phyloP scores from a whole-genome alignment of 2,329 filamentous ascomycete species.

The Tolypocladium album region DNA sequence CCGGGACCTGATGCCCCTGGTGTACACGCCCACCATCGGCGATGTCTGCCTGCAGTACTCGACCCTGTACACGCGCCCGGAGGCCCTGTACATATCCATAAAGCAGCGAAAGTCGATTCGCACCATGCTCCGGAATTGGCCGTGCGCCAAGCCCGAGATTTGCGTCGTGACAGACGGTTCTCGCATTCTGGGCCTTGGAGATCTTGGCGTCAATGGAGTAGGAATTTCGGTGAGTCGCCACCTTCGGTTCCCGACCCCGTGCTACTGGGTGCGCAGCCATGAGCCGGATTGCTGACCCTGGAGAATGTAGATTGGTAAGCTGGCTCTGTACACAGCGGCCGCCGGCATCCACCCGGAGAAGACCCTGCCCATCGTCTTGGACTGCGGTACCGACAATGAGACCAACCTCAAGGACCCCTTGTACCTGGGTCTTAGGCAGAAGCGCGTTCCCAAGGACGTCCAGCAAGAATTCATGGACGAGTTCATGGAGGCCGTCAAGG shows the following conservation, averaged over 20 bases:
- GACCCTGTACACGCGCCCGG: conserved; percentile 86
- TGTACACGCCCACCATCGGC: conserved; percentile 85
- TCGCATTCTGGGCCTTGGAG: conserved; percentile 82
- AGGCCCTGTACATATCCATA: conserved; percentile 93
- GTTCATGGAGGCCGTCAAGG: conserved; percentile 84
- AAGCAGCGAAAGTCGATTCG: conserved; percentile 85
- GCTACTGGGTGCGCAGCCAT: neutral
- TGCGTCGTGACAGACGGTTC: conserved; percentile 95
- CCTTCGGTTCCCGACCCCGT: neutral
- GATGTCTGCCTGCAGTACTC: conserved; percentile 96
- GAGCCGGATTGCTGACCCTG: neutral
- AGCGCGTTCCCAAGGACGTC: conserved; percentile 65
- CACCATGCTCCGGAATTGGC: conserved; percentile 89
- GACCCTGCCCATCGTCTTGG: conserved; percentile 63
- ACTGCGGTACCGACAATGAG: conserved; percentile 58
- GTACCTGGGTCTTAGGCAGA: conserved; percentile 81
- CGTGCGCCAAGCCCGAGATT: conserved; percentile 79
- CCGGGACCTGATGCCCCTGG: conserved; percentile 69
- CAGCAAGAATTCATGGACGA: conserved; percentile 93
- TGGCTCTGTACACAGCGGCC: conserved; percentile 88
- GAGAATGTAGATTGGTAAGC: conserved; percentile 67
- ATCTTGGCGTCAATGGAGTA: conserved; percentile 94
- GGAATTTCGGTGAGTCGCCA: conserved; percentile 68
- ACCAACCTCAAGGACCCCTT: conserved; percentile 57
- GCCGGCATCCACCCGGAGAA: conserved; percentile 86